Evolutionary conservation across 768 basidiomycete species (phyloP).

Genomic region (Boletus coccyginus): DNA sequence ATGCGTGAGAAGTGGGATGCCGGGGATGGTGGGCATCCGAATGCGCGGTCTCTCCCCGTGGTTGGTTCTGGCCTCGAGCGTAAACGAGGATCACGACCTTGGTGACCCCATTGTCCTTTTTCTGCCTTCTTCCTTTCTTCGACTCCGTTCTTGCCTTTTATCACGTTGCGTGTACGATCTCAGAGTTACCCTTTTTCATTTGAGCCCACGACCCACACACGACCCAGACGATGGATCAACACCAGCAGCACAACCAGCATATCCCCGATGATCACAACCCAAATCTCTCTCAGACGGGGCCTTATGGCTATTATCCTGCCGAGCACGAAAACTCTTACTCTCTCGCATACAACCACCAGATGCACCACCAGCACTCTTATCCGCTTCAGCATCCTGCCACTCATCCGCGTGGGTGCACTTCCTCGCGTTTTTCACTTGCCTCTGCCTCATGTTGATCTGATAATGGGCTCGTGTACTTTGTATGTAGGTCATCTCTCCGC

Average conservation of each 20-base stretch:
- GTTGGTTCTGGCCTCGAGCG: conserved; percentile 26
- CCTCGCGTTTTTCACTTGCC: conserved; percentile 39
- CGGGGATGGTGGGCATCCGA: conserved; percentile 7
- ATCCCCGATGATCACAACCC: conserved; percentile 49
- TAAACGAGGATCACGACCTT: conserved; percentile 29
- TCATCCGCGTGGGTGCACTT: conserved; percentile 70
- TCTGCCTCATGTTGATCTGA: conserved; percentile 65
- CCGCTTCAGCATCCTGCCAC: conserved; percentile 55
- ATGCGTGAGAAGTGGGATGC: conserved; percentile 21
- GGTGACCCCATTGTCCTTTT: conserved; percentile 25
- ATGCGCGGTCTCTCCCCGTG: not conserved
- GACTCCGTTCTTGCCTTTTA: conserved; percentile 33
- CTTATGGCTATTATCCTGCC: conserved; percentile 51
- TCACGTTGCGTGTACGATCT: conserved; percentile 35
- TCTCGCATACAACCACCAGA: conserved; percentile 50
- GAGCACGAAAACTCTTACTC: conserved; percentile 57
- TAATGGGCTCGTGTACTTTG: conserved; percentile 50
- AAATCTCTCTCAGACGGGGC: conserved; percentile 37
- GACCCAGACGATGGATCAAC: conserved; percentile 44
- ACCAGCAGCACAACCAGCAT: conserved; percentile 41
- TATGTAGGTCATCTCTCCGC: conserved; percentile 61
- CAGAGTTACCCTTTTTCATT: conserved; percentile 33
- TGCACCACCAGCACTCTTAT: conserved; percentile 47
- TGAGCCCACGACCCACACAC: conserved; percentile 34
- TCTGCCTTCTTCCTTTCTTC: conserved; percentile 36